phyloP scores from a whole-genome alignment of 371 early-diverging fungal genomes.

The Rhizomucor pusillus region DNA sequence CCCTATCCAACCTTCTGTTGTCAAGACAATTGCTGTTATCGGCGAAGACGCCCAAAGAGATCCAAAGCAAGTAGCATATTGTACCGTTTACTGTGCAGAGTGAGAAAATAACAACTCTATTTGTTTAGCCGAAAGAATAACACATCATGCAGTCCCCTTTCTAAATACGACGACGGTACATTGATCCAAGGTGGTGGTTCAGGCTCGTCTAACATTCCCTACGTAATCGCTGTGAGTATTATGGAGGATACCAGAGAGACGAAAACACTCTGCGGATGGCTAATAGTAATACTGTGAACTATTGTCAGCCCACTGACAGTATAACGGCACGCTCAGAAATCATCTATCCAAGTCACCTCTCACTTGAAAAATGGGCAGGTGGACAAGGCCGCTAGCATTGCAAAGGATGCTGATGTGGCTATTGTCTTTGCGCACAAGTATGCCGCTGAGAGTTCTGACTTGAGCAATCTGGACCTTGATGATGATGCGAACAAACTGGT shows the following conservation, averaged over 20 bases:
- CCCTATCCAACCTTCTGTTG: constrained; percentile 24
- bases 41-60: constrained; percentile 46
- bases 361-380: constrained; percentile 38
- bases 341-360: constrained; percentile 22
- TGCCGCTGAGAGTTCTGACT: constrained; percentile 50
- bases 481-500: constrained; percentile 55
- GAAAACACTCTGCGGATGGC: too few relatives aligned
- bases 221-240: constrained; percentile 45
- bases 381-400: constrained; percentile 26
- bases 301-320: constrained; percentile 25
- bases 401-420: constrained; percentile 46
- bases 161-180: constrained; percentile 26
- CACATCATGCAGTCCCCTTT: constrained; percentile 11
- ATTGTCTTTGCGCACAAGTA: constrained; percentile 57
- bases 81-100: neutral
- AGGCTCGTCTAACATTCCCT: constrained; percentile 56
- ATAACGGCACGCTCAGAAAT: constrained; percentile 33
- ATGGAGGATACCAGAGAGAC: neutral
- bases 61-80: constrained; percentile 19
- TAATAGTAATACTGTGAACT: neutral
- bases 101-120: neutral
- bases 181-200: constrained; percentile 66
- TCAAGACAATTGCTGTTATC: constrained; percentile 42
- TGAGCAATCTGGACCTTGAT: neutral
- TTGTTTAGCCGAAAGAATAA: neutral